Evolutionary conservation across 768 basidiomycete genomes (phyloP).

Genomic region (Russula sp.): DNA sequence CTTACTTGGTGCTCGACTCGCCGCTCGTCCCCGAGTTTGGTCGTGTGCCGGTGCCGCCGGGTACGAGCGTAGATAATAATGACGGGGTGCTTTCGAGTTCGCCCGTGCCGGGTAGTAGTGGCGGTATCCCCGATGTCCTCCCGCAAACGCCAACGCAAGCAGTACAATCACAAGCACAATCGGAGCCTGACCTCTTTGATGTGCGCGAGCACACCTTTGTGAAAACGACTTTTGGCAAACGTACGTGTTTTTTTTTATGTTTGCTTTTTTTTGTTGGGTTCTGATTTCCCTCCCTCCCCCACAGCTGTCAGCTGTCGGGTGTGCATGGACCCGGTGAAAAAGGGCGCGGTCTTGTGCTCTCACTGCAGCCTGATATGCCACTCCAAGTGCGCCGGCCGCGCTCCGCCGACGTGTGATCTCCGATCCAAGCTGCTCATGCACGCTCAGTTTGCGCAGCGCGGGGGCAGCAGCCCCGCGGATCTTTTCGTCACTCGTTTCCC

Average conservation of each 20-base stretch:
- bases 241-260: constrained; percentile 40
- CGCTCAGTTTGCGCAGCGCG: constrained; percentile 72
- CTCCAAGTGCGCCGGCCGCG: constrained; percentile 61
- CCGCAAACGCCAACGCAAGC: too few species aligned
- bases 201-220: constrained; percentile 77
- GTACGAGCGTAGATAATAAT: not conserved
- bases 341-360: constrained; percentile 79
- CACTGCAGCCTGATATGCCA: constrained; percentile 89
- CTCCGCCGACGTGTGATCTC: constrained; percentile 75
- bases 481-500: constrained; percentile 47
- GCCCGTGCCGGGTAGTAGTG: too few species aligned
- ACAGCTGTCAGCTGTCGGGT: constrained; percentile 86
- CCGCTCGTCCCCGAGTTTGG: constrained; percentile 23
- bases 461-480: constrained; percentile 48
- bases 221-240: constrained; percentile 87
- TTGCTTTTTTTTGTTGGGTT: not conserved
- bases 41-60: too few species aligned
- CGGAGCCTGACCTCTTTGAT: constrained; percentile 36
- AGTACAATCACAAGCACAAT: constrained; percentile 5
- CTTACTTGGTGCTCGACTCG: constrained; percentile 31
- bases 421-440: constrained; percentile 73
- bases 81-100: constrained; percentile 18
- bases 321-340: constrained; percentile 73
- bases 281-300: too few species aligned
- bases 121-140: constrained; percentile 23